Conservation (phyloP, 352 stramenopile species). For the Ophiocytium majus region DNA sequence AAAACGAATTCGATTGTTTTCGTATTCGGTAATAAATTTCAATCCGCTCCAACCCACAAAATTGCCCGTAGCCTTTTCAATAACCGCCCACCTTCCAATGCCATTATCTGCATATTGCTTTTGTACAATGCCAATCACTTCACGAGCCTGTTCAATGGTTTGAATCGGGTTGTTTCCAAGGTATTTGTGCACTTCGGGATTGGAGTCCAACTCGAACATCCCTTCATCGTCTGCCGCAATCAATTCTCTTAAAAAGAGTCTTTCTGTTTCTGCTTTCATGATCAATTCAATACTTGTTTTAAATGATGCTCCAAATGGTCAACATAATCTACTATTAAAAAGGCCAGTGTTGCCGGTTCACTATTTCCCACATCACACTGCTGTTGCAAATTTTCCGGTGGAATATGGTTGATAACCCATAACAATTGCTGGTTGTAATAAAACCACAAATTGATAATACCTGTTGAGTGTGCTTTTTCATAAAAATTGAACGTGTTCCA, state of each 20-base stretch:
- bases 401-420: too few relatives aligned
- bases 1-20: background rate
- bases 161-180: background rate
- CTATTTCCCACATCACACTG: too few relatives aligned
- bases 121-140: slow-evolving; percentile 3
- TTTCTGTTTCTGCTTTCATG: background rate
- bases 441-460: too few relatives aligned
- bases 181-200: background rate
- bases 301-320: too few relatives aligned
- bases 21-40: background rate
- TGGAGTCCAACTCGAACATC: slow-evolving; percentile 1
- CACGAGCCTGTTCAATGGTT: background rate
- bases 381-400: too few relatives aligned
- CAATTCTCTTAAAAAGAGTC: slow-evolving; percentile 6
- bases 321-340: too few relatives aligned
- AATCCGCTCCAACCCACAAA: slow-evolving; percentile 5
- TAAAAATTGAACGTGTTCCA: too few relatives aligned
- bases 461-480: too few relatives aligned
- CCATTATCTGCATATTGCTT: slow-evolving; percentile 8
- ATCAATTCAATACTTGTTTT: too few relatives aligned
- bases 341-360: too few relatives aligned
- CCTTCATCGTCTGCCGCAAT: background rate
- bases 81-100: background rate
- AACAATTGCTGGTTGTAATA: too few relatives aligned
- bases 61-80: background rate